Evolutionary conservation across 1,139 yeast genomes (phyloP).

Genomic region (Debaryomyces fabryi): DNA sequence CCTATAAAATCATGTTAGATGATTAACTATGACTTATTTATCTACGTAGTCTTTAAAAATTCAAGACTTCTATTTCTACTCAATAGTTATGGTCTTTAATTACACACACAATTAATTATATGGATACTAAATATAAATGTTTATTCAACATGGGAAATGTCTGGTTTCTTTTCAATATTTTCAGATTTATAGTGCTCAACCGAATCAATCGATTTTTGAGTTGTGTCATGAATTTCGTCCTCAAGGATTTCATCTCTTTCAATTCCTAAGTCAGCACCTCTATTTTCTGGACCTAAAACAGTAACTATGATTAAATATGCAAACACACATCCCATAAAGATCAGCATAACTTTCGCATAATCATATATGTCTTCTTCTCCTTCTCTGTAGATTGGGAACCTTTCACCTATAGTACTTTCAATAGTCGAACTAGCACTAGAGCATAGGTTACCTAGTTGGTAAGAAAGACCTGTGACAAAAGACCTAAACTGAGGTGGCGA

Average conservation of each 20-base stretch:
- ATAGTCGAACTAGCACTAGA: constrained; percentile 85
- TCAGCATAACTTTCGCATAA: constrained; percentile 74
- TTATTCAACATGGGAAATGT: not conserved
- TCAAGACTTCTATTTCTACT: too few species aligned
- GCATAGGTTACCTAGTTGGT: constrained; percentile 83
- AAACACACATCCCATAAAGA: constrained; percentile 78
- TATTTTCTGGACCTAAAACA: constrained; percentile 75
- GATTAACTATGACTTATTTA: too few species aligned
- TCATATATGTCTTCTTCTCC: constrained; percentile 33
- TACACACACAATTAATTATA: too few species aligned
- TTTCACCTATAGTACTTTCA: constrained; percentile 72
- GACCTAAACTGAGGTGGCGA: constrained; percentile 78
- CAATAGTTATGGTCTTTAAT: too few species aligned
- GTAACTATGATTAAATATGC: constrained; percentile 59
- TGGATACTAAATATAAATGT: not conserved
- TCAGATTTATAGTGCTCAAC: not conserved
- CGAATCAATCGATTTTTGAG: constrained; percentile 21
- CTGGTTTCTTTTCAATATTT: not conserved
- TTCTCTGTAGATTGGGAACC: constrained; percentile 49
- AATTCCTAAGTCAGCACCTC: constrained; percentile 27
- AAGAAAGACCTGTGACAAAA: constrained; percentile 72
- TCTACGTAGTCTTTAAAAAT: too few species aligned
- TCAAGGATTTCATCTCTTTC: constrained; percentile 9
- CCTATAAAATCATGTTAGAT: too few species aligned
- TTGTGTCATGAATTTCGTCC: constrained; percentile 2